Evolutionary conservation across 2,329 filamentous ascomycete genomes (phyloP).

Genomic region (Aureobasidium lini): DNA sequence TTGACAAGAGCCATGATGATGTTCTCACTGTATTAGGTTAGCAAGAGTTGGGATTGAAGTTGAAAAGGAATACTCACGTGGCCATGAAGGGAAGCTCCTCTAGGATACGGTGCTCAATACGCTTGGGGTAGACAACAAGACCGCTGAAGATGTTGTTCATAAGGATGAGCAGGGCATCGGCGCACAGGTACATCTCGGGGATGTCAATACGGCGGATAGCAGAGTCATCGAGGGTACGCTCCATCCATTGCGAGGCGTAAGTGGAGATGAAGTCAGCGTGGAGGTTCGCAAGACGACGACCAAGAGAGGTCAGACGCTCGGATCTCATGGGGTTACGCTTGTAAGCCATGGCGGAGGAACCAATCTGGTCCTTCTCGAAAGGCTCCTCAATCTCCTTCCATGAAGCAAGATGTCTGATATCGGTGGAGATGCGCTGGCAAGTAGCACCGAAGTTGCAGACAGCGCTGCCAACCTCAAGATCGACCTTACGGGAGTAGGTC

Average conservation of each 20-base stretch:
- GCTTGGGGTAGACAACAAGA: constrained; percentile 68
- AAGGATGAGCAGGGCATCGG: constrained; percentile 33
- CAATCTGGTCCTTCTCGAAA: constrained; percentile 73
- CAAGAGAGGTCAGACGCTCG: constrained; percentile 54
- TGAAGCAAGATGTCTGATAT: constrained; percentile 66
- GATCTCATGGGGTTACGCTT: constrained; percentile 55
- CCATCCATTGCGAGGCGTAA: constrained; percentile 66
- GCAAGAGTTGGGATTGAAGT: neutral
- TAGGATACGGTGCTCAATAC: constrained; percentile 60
- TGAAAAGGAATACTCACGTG: constrained; percentile 32
- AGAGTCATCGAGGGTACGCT: constrained; percentile 70
- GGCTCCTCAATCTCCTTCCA: constrained; percentile 83
- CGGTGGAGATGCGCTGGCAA: constrained; percentile 63
- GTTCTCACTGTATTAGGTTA: constrained; percentile 32
- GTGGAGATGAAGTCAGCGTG: constrained; percentile 56
- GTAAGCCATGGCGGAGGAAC: constrained; percentile 59
- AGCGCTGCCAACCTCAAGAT: constrained; percentile 74
- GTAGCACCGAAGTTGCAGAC: constrained; percentile 72
- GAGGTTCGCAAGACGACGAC: constrained; percentile 43
- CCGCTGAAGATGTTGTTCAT: constrained; percentile 66
- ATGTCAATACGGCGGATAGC: constrained; percentile 55
- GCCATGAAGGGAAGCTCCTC: constrained; percentile 84
- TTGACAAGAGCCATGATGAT: constrained; percentile 74
- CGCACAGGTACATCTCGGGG: constrained; percentile 42
- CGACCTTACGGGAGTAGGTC: constrained; percentile 74